phyloP scores from a whole-genome alignment of 257 asterid species.

The Nicotiana obtusifolia region DNA sequence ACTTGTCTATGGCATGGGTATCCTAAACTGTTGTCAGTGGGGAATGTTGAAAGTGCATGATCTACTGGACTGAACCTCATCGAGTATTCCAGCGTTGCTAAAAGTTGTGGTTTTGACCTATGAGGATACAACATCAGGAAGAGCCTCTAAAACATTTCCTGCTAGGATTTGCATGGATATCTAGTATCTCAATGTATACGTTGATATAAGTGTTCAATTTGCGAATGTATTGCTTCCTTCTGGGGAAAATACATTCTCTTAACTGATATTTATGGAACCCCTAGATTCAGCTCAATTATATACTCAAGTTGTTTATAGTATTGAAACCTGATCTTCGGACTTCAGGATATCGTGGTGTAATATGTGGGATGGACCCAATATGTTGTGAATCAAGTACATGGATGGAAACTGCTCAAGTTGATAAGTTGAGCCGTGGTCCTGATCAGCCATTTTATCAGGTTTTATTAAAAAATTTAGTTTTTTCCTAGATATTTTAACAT shows the following conservation, averaged over 20 bases:
- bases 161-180: background rate
- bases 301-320: background rate
- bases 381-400: slow-evolving; percentile 92
- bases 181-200: background rate
- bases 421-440: slow-evolving; percentile 69
- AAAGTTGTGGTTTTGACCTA: background rate
- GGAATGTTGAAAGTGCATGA: background rate
- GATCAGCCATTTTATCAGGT: slow-evolving; percentile 99
- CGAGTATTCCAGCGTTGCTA: background rate
- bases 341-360: slow-evolving; percentile 81
- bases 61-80: background rate
- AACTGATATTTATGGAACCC: background rate
- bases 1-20: background rate
- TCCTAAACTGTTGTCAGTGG: background rate
- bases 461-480: background rate
- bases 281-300: background rate
- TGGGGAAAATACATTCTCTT: background rate
- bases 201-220: background rate
- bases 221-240: background rate
- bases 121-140: background rate
- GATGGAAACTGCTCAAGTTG: slow-evolving; percentile 82
- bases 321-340: slow-evolving; percentile 15
- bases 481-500: background rate
- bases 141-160: background rate
- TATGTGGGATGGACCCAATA: slow-evolving; percentile 96